Evolutionary conservation across 805 yeast species (phyloP), one percentile per base, ranked within the genome.

Genomic region (Candida insectalens): DNA sequence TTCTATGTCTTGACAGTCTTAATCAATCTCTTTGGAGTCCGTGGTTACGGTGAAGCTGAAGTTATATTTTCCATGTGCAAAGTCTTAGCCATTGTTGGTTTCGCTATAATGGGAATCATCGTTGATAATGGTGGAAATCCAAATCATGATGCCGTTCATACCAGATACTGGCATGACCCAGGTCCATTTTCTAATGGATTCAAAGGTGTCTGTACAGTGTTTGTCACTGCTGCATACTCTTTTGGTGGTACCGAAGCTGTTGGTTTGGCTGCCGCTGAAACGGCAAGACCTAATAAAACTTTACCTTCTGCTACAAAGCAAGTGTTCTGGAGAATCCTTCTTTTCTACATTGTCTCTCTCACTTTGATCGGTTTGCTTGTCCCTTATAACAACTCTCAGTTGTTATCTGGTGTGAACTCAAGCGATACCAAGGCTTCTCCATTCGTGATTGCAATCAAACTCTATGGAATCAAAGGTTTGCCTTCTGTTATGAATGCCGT

Each of bases 401-500:
- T 74, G 42, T 57, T 65, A 49, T 74, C 74, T 20, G 15, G 27
- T 8, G 46, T 65, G 1, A 60, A 65, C 22, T 59, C 55, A 17
- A 70, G 71, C 37, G 65, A 69, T 29, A 59, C 74, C 15, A 62
- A 74, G 13, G 74, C 81, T 12, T 78, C 85, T 12, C 87, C 87
- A n/a, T 78, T 77, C 50, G 84, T 77, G 41, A 67, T 69, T 74
- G 35, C 59, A 68, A 35, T 69, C 73, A 36, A 67, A 69, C 56
- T 62, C 30, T 77, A 73, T 8, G 74, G 77, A 37, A 69, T 77
- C 38, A 60, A 58, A 33, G 77, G 69, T 25, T 62, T 77, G 25
- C 83, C 84, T 25, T 69, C 72, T 34, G 65, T 78, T 38, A 74
- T 78, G 58, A 78, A 78, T 49, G 79, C 76, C 8, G 82, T 77